Evolutionary conservation across 2,329 filamentous ascomycete species (phyloP), one percentile per base, ranked within the genome.

Genomic region (Cladosporium austrohemisphaericum): DNA sequence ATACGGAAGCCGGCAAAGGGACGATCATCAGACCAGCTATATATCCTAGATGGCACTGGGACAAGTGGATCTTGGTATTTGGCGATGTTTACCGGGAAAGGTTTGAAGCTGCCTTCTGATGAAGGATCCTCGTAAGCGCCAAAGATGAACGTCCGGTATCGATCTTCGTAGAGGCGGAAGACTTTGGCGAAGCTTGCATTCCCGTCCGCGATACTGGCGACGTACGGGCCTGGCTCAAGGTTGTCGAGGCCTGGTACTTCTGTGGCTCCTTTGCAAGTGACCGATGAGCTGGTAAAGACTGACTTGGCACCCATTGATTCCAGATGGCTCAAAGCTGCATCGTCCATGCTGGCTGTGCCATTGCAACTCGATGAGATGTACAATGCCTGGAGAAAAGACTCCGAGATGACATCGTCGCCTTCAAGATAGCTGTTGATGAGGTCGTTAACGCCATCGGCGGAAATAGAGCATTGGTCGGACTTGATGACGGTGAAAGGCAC

Each of bases 1-100:
- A 69, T 55, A 1, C 70, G 60, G 5, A 52, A 49, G 5, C 67
- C 67, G 1, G 63, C 65, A 5, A 70, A 51, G 0, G 67, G 65
- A 19, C 66, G 59, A 3, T 58, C 22, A 36, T 71, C 68, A 3
- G 44, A 57, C 59, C 59, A 64, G 10, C 26, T 60, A 56, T 72
- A 71, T 8, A 72, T 60, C 1, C 69, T 60, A 0, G 69, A 72
- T 1, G 70, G 69, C 1, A 71, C 68, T 10, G 63, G 62, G 46
- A 67, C 63, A 50, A 62, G 52, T 1, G 59, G 57, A 26, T 64
- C 58, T 52, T 61, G 59, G 20, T 59, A 62, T 20, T 60, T 62
- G 8, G 61, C 62, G 14, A 56, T 48, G 20, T 60, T 61, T 3
- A 59, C 50, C 9, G 59, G 59, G 10, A 65, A 50, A 4, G 62